These are phyloP conservation scores for Quambalaria eucalypti DNA, from an alignment of 1,284 basidiomycete species.

Conservation along the genomic window DNA sequence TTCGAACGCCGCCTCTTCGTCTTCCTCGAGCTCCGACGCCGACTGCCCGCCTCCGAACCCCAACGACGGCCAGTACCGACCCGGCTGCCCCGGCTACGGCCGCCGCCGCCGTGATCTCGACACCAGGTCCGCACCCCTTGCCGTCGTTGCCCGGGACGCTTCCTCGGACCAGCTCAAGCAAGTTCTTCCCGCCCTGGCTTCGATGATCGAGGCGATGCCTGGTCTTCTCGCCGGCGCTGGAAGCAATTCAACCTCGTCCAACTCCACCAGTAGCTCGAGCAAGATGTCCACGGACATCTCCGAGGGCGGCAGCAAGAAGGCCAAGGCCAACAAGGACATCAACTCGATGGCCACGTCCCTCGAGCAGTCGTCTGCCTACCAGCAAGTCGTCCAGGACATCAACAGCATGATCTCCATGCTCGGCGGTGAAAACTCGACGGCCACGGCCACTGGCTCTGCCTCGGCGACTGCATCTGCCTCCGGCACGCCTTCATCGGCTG, in stretches of 20 bases:
- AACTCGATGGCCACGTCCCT: not conserved
- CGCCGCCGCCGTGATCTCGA: slow-evolving; percentile 21
- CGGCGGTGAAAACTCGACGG: too few relatives aligned
- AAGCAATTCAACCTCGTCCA: not conserved
- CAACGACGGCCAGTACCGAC: slow-evolving; percentile 32
- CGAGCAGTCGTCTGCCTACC: not conserved
- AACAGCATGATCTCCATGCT: not conserved
- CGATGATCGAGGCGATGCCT: slow-evolving; percentile 20
- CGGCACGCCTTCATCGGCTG: too few relatives aligned
- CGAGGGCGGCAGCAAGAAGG: not conserved
- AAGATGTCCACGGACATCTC: not conserved
- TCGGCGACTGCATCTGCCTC: too few relatives aligned
- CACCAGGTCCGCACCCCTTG: slow-evolving; percentile 1
- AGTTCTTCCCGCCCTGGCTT: slow-evolving; percentile 24
- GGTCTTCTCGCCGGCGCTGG: slow-evolving; percentile 7
- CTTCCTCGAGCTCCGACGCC: too few relatives aligned
- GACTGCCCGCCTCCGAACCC: too few relatives aligned
- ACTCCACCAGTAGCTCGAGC: too few relatives aligned
- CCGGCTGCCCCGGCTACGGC: slow-evolving; percentile 32
- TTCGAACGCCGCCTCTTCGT: too few relatives aligned
- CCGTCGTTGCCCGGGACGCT: slow-evolving; percentile 12
- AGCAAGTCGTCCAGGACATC: not conserved
- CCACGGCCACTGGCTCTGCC: too few relatives aligned
- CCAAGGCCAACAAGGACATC: not conserved
- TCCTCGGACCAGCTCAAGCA: slow-evolving; percentile 14